These are phyloP conservation scores for Stagonosporopsis cucurbitacearum DNA, from an alignment of 2,329 filamentous ascomycete genomes.

Conservation along the genomic window DNA sequence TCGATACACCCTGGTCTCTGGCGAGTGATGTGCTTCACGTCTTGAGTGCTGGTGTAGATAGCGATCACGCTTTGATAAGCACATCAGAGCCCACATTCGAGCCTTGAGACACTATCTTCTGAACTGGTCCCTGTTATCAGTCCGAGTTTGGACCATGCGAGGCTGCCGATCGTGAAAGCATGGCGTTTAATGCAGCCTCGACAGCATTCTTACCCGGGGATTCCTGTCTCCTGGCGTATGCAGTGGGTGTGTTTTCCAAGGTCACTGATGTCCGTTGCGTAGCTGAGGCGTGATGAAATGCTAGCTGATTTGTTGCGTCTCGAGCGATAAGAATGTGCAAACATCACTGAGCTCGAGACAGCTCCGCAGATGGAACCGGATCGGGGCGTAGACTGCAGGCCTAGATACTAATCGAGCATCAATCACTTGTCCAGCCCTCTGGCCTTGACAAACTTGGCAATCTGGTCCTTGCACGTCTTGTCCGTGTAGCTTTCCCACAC, in stretches of 20 bases:
- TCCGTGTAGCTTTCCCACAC: slow-evolving; percentile 71
- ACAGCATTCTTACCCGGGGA: background rate
- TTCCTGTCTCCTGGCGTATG: background rate
- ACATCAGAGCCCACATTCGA: background rate
- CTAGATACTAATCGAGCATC: background rate
- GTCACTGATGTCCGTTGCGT: background rate
- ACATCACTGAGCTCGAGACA: too few relatives aligned
- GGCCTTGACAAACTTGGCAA: slow-evolving; percentile 67
- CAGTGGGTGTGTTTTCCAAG: background rate
- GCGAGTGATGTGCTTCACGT: background rate
- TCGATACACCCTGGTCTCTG: background rate
- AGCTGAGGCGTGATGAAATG: background rate
- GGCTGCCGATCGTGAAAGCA: too few relatives aligned
- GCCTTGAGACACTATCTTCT: background rate
- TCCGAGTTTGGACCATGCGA: background rate
- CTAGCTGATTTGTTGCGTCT: background rate
- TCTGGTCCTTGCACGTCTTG: slow-evolving; percentile 68
- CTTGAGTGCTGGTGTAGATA: background rate
- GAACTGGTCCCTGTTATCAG: background rate
- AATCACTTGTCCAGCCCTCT: slow-evolving; percentile 62
- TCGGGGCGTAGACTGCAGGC: background rate
- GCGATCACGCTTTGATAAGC: background rate
- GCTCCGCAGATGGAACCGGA: too few relatives aligned
- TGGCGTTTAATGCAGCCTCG: background rate
- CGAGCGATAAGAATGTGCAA: too few relatives aligned